A percentile compares a stretch with the other conserved stretches of the same genome.
Evolutionary conservation across 345 rosid genomes (phyloP).

Genomic region (Viola odorata): DNA sequence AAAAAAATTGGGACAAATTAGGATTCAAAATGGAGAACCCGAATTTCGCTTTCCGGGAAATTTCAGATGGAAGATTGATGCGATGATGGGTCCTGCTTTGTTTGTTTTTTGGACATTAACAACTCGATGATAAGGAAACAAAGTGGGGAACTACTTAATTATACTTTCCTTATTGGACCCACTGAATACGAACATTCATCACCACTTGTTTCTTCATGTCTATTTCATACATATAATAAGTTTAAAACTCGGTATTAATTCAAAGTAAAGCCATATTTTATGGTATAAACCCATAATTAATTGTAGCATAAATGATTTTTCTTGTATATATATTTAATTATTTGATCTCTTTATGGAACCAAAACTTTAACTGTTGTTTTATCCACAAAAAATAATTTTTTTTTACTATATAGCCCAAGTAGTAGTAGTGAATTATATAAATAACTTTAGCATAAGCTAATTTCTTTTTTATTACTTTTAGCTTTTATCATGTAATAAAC

Average conservation of each 20-base stretch:
- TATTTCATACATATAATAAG: not conserved
- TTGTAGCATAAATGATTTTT: not conserved
- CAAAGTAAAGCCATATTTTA: not conserved
- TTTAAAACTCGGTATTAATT: not conserved
- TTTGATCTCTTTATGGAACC: not conserved
- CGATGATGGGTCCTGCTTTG: not conserved
- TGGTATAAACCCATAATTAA: not conserved
- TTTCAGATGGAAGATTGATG: not conserved
- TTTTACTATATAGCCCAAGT: no score
- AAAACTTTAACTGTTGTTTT: not conserved
- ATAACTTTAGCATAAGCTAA: no score
- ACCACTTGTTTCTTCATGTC: not conserved
- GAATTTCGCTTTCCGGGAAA: not conserved
- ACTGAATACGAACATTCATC: not conserved
- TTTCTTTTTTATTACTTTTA: no score
- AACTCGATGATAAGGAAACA: not conserved
- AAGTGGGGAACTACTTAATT: not conserved
- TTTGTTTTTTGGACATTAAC: not conserved
- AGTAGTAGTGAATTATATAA: no score
- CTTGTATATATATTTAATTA: not conserved
- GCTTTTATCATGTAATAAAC: no score
- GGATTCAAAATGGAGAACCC: conserved; percentile 21
- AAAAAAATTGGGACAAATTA: conserved; percentile 11
- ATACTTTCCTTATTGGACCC: not conserved
- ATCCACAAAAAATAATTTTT: no score